A percentile compares a stretch with the other conserved stretches of the same genome.
Evolutionary conservation across 164 flowering plant genomes (phyloP).

Genomic region (Warburgia ugandensis): DNA sequence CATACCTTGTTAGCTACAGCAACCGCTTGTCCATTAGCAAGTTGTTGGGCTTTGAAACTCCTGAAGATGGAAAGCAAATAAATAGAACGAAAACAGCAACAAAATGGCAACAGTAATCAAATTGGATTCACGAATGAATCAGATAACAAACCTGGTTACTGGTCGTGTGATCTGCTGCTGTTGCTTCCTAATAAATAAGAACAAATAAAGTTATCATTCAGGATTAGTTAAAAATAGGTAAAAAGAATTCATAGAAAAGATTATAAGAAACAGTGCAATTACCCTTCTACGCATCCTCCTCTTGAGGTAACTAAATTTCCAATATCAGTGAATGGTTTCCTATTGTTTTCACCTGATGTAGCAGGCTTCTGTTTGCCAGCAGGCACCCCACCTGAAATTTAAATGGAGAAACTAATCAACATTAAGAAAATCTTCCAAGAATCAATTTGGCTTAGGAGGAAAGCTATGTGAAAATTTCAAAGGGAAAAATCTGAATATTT

Average conservation of each 20-base stretch:
- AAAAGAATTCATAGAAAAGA: background rate
- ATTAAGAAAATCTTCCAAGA: too few species aligned
- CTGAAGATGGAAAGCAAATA: constrained; percentile 36
- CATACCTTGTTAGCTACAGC: constrained; percentile 57
- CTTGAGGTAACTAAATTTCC: constrained; percentile 55
- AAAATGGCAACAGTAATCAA: background rate
- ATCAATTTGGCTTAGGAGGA: too few species aligned
- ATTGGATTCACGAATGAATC: too few species aligned
- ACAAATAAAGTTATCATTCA: background rate
- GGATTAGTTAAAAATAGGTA: background rate
- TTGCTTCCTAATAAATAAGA: constrained; percentile 8
- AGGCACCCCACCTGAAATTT: constrained; percentile 39
- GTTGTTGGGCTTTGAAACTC: constrained; percentile 74
- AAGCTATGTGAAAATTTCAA: too few species aligned
- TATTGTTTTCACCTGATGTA: constrained; percentile 35
- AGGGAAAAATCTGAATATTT: too few species aligned
- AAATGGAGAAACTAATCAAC: too few species aligned
- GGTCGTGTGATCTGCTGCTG: constrained; percentile 58
- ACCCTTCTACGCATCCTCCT: constrained; percentile 34
- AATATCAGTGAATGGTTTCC: constrained; percentile 73
- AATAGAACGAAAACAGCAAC: background rate
- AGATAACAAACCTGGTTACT: too few species aligned
- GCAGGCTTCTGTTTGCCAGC: constrained; percentile 36
- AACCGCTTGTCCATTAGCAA: constrained; percentile 74
- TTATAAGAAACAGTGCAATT: background rate